These are phyloP conservation scores for Alternaria infectoria DNA, from an alignment of 2,329 filamentous ascomycete genomes.

Conservation along the genomic window DNA sequence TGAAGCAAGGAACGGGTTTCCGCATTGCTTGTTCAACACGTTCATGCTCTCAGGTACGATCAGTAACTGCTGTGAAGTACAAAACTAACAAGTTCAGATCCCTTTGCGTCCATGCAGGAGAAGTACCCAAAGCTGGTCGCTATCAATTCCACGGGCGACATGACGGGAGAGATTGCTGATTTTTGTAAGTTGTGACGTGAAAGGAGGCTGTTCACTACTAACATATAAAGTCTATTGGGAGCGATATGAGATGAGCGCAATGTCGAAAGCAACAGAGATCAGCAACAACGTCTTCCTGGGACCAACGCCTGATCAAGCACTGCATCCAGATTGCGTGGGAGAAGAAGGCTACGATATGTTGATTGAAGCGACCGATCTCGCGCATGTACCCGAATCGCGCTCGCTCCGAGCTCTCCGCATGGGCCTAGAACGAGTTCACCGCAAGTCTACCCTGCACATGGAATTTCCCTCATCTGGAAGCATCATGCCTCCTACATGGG, in stretches of 20 bases:
- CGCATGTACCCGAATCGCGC: constrained; percentile 73
- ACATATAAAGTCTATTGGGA: constrained; percentile 73
- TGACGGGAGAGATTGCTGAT: constrained; percentile 81
- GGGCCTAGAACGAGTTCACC: constrained; percentile 54
- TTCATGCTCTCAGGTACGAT: constrained; percentile 71
- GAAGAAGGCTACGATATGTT: constrained; percentile 77
- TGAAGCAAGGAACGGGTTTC: constrained; percentile 69
- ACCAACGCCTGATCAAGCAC: constrained; percentile 75
- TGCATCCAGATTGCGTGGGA: constrained; percentile 46
- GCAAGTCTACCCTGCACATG: constrained; percentile 61
- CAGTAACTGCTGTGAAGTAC: neutral
- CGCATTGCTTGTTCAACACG: constrained; percentile 74
- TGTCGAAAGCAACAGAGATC: constrained; percentile 90
- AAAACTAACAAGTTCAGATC: constrained; percentile 20
- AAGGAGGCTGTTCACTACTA: neutral
- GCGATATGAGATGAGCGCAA: constrained; percentile 87
- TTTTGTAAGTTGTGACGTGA: constrained; percentile 64
- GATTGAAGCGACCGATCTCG: constrained; percentile 88
- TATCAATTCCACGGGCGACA: constrained; percentile 71
- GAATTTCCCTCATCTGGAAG: constrained; percentile 96
- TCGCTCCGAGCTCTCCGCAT: constrained; percentile 68
- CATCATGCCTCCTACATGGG: constrained; percentile 83
- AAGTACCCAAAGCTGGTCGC: constrained; percentile 74
- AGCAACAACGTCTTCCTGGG: constrained; percentile 89
- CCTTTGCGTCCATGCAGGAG: constrained; percentile 65